These are phyloP conservation scores for Sclerotiophoma versabilis DNA, from an alignment of 2,329 filamentous ascomycete species.

Conservation along the genomic window DNA sequence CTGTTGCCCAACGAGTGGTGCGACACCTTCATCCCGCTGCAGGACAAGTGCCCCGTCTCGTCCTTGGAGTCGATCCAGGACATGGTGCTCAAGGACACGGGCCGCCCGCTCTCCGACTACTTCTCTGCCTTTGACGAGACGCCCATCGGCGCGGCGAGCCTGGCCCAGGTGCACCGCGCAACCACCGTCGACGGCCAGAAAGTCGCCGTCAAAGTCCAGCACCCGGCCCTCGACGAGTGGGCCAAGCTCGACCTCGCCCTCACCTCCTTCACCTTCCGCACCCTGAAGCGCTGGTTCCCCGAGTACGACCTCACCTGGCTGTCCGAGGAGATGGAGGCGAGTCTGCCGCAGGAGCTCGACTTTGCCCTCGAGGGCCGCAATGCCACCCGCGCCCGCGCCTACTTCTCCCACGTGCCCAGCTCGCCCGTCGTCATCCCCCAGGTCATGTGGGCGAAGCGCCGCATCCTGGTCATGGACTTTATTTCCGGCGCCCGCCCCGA, in stretches of 20 bases:
- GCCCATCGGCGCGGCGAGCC: constrained; percentile 90
- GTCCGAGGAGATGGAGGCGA: constrained; percentile 89
- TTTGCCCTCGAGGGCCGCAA: constrained; percentile 87
- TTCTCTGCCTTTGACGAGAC: constrained; percentile 83
- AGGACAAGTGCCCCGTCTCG: constrained; percentile 94
- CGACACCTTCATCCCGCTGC: constrained; percentile 90
- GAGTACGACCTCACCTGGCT: constrained; percentile 98
- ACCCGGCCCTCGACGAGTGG: constrained; percentile 89
- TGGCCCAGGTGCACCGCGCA: constrained; percentile 93
- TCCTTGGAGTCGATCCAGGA: constrained; percentile 83
- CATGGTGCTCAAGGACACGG: constrained; percentile 88
- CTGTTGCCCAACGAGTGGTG: constrained; percentile 92
- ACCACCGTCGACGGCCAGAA: constrained; percentile 81
- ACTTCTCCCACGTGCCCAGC: constrained; percentile 77
- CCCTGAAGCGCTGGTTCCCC: constrained; percentile 90
- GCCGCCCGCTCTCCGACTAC: constrained; percentile 76
- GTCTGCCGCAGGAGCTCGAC: constrained; percentile 88
- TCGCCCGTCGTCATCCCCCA: constrained; percentile 88
- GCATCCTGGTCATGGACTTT: constrained; percentile 95
- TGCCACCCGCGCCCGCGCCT: constrained; percentile 76
- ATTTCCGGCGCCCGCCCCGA: constrained; percentile 86
- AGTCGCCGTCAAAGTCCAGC: constrained; percentile 96
- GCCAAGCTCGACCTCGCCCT: constrained; percentile 84
- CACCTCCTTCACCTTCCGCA: constrained; percentile 88
- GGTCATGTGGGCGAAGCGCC: constrained; percentile 85